Base-by-base conservation (phyloP, 352 stramenopile species). In the Saprolegnia parasitica region DNA sequence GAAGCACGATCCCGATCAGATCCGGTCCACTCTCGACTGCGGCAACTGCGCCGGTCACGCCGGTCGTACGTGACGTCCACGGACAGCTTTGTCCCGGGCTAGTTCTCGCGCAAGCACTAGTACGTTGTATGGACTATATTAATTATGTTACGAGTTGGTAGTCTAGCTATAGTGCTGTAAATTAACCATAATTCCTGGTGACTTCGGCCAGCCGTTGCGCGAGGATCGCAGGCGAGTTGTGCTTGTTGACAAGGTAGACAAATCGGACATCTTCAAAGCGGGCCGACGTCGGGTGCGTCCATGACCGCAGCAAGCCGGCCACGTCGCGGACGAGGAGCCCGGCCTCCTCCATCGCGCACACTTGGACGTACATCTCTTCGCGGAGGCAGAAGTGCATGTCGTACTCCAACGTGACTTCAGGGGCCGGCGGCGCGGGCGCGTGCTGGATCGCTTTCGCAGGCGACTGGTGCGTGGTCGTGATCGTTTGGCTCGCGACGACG, bases 161-260 rank as follows among this genome's bases (percentile, higher is more conserved):
- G 29, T 35, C 2, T 35, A 35, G 29, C 5, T 35, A n/a, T n/a
- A 35, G 29, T 35, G 29, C 29, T 35, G 29, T 35, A 35, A 26
- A 60, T 60, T 60, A 60, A 60, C 37, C 42, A 42, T 46, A 57
- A 52, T 70, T 70, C 20, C 46, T 61, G 4, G 63, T 63, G 37
- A 70, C 20, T 47, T 70, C 63, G 39, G 42, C 46, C 58, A 94
- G 72, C 21, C 85, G 83, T 73, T 87, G 87, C 32, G 86, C 91
- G 54, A 94, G 83, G 57, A 90, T 82, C 18, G 83, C 78, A 20
- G 83, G 81, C 63, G 84, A 77, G 47, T 88, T 68, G 49, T 93
- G 83, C 62, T 91, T 92, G 72, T 94, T 94, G n/a, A 94, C 84
- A 18, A 93, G 71, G 73, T 94, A 94, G 23, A 94, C 86, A 56